Percentiles rank a stretch among this genome's conserved stretches.
These are phyloP conservation scores for Zygoascus tannicola DNA, from an alignment of 805 yeast genomes.

Conservation along the genomic window DNA sequence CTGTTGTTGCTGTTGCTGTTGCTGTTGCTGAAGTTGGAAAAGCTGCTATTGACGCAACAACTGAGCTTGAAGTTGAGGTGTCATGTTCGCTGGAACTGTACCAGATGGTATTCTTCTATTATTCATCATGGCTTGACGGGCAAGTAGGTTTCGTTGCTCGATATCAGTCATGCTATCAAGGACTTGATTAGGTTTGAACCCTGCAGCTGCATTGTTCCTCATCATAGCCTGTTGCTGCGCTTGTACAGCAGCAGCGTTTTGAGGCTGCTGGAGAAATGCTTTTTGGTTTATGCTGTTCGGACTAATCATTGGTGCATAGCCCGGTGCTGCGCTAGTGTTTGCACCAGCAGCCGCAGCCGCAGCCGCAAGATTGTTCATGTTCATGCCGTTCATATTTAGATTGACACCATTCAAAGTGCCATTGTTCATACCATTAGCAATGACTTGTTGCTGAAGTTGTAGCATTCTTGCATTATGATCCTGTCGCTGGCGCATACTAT, in stretches of 20 bases:
- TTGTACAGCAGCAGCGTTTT: constrained; percentile 10
- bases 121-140: constrained; percentile 24
- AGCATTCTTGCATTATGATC: constrained; percentile 20
- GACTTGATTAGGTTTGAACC: constrained; percentile 5
- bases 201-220: constrained; percentile 2
- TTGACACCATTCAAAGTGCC: neutral
- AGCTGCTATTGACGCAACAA: constrained; percentile 18
- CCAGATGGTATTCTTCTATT: constrained; percentile 17
- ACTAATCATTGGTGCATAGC: constrained; percentile 16
- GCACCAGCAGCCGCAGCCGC: neutral
- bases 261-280: constrained; percentile 6
- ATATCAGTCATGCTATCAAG: constrained; percentile 19
- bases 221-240: constrained; percentile 2
- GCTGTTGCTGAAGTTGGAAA: constrained; percentile 22
- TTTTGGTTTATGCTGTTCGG: constrained; percentile 6
- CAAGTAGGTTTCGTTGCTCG: constrained; percentile 23
- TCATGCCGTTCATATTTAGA: constrained; percentile 2
- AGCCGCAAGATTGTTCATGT: neutral
- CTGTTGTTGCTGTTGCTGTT: constrained; percentile 12
- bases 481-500: constrained; percentile 37
- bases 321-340: constrained; percentile 24
- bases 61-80: constrained; percentile 17
- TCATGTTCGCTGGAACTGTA: constrained; percentile 12
- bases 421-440: constrained; percentile 5
- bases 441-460: constrained; percentile 9